These are phyloP conservation scores for Populus alba DNA, from an alignment of 345 rosid species.

Conservation along the genomic window DNA sequence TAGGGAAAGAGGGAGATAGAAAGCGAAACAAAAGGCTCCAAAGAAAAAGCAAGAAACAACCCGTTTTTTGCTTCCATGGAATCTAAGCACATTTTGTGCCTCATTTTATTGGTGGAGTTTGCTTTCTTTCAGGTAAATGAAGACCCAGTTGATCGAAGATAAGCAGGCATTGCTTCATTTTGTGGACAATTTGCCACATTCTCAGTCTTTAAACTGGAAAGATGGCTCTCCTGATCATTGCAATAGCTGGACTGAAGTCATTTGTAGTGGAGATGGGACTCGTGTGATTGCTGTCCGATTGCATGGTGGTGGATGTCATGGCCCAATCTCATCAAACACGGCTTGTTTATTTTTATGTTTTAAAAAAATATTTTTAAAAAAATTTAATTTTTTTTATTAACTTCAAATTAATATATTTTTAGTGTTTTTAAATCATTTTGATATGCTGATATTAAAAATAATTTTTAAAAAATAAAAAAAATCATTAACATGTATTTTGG, in stretches of 20 bases:
- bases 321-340: slow-evolving; percentile 61
- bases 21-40: background rate
- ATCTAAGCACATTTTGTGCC: slow-evolving; percentile 1
- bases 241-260: slow-evolving; percentile 67
- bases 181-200: slow-evolving; percentile 37
- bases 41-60: slow-evolving; percentile 43
- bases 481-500: too few relatives aligned
- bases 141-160: slow-evolving; percentile 52
- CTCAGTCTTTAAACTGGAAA: slow-evolving; percentile 64
- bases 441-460: too few relatives aligned
- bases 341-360: too few relatives aligned
- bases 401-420: too few relatives aligned
- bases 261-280: slow-evolving; percentile 52
- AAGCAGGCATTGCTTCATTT: slow-evolving; percentile 74
- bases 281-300: slow-evolving; percentile 62
- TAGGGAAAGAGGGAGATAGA: slow-evolving; percentile 6
- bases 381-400: too few relatives aligned
- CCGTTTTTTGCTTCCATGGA: slow-evolving; percentile 36
- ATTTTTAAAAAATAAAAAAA: too few relatives aligned
- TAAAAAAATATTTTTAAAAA: too few relatives aligned
- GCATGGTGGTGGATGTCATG: slow-evolving; percentile 75
- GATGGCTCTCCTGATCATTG: slow-evolving; percentile 44
- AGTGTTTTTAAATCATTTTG: too few relatives aligned
- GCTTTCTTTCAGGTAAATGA: slow-evolving; percentile 20
- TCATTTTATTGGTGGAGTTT: slow-evolving; percentile 9